Evolutionary conservation across 2,329 filamentous ascomycete species (phyloP), one percentile per base, ranked within the genome.

Genomic region (Xylaria sp.): DNA sequence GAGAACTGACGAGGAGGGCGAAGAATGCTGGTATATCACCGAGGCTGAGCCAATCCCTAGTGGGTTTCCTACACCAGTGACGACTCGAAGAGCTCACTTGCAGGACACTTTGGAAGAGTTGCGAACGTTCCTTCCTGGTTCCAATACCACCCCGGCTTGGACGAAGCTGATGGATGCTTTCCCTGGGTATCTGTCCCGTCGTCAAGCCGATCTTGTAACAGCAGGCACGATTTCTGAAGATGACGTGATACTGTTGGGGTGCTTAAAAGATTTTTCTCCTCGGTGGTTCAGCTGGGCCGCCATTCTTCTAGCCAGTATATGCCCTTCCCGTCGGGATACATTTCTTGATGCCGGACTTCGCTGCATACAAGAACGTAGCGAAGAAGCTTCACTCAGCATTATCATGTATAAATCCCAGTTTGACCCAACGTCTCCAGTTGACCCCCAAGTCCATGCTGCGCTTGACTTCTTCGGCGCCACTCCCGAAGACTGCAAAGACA

Each of bases 1-100:
- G 73, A 76, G 79, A 2, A 63, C 77, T 1, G 74, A 82, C 5
- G 77, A 81, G 1, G 78, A 78, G 9, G 82, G 78, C 1, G 80
- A 85, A 2, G 79, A 82, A 13, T 83, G 78, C 68, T 81, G 77
- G 79, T 75, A 72, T 20, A 76, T 76, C 76, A 64, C 78, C 72
- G 15, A 73, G 65, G 67, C 78, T 55, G 77, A 84, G 74, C 77
- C 80, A 2, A 78, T 70, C 58, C 81, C 80, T 71, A 79, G 0
- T 1, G 39, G 41, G 12, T 23, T 76, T 15, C 82, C 80, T 23
- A 80, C 76, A 20, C 72, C 72, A 1, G 78, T 80, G 55, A 75
- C 74, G 71, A 83, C 74, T 34, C 75, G 77, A 58, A 79, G 79
- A 54, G 76, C 76, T 54, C 72, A 74, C 25, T 72, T 78, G 68